These are phyloP conservation scores for Kazachstania sp. DNA, from an alignment of 1,139 yeast species.

Conservation along the genomic window DNA sequence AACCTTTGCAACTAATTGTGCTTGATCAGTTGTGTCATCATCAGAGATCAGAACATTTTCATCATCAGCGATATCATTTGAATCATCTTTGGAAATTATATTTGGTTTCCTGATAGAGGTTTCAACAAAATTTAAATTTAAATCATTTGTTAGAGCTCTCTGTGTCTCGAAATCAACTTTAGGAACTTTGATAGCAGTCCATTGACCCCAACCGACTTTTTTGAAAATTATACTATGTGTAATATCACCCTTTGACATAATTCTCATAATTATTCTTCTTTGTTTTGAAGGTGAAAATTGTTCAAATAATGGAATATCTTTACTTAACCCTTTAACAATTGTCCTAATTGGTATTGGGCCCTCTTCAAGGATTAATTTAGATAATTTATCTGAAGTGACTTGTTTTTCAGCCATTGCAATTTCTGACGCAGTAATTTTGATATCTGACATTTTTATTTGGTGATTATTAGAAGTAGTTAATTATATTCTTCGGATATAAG, in stretches of 20 bases:
- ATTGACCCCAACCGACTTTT: slow-evolving; percentile 97
- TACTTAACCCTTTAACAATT: slow-evolving; percentile 67
- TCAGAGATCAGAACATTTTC: slow-evolving; percentile 38
- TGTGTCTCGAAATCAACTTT: slow-evolving; percentile 38
- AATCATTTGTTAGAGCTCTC: slow-evolving; percentile 29
- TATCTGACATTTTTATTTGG: no score
- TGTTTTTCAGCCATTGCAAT: slow-evolving; percentile 36
- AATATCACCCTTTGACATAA: slow-evolving; percentile 65
- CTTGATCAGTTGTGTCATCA: slow-evolving; percentile 15
- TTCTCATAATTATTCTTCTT: slow-evolving; percentile 80
- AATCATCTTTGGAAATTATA: not conserved
- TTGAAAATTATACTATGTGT: slow-evolving; percentile 62
- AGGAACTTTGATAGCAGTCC: slow-evolving; percentile 63
- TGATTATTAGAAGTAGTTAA: not conserved
- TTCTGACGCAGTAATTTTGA: slow-evolving; percentile 31
- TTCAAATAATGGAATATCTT: slow-evolving; percentile 72
- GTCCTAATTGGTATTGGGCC: slow-evolving; percentile 94
- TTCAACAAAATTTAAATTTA: slow-evolving; percentile 33
- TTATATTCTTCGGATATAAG: no score
- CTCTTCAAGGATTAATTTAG: slow-evolving; percentile 55
- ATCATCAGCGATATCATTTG: slow-evolving; percentile 25
- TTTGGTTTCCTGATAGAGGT: not conserved
- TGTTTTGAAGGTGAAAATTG: slow-evolving; percentile 77
- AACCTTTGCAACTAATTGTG: slow-evolving; percentile 15
- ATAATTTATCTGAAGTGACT: slow-evolving; percentile 33